Evolutionary conservation across 352 stramenopile species (phyloP).

Genomic region (Globisporangium megalacanthum): DNA sequence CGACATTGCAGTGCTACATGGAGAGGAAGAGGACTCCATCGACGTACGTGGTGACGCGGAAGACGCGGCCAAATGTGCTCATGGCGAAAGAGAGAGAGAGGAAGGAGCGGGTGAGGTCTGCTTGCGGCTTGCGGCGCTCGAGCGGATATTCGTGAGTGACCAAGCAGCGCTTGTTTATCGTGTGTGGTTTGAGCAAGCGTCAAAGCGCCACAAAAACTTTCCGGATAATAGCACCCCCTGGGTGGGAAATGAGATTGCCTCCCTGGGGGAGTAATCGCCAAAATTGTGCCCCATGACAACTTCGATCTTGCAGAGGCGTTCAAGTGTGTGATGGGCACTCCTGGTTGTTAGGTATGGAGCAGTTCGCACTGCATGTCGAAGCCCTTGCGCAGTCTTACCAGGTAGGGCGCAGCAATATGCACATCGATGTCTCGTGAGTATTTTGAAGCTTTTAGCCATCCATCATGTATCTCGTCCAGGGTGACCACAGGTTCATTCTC

Average conservation of each 20-base stretch:
- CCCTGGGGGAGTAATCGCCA: background rate
- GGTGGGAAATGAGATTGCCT: background rate
- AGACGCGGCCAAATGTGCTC: constrained; percentile 95
- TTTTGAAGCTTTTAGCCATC: too few species aligned
- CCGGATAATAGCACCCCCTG: background rate
- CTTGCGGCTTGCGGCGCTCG: background rate
- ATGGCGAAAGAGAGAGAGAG: constrained; percentile 24
- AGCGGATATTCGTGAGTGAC: constrained; percentile 1
- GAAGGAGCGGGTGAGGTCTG: background rate
- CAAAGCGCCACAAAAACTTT: background rate
- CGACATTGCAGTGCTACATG: background rate
- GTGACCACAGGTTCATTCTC: too few species aligned
- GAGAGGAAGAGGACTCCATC: background rate
- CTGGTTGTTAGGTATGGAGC: too few species aligned
- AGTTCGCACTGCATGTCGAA: too few species aligned
- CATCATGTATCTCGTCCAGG: too few species aligned
- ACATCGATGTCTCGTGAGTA: too few species aligned
- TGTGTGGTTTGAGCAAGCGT: background rate
- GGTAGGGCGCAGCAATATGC: too few species aligned
- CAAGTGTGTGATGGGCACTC: too few species aligned
- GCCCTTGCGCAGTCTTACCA: too few species aligned
- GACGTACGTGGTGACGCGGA: constrained; percentile 94
- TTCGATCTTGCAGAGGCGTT: too few species aligned
- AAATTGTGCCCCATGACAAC: too few species aligned
- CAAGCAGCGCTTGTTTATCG: background rate